These are phyloP conservation scores for Echeveria elegans DNA, from an alignment of 164 flowering plant species.

Conservation along the genomic window DNA sequence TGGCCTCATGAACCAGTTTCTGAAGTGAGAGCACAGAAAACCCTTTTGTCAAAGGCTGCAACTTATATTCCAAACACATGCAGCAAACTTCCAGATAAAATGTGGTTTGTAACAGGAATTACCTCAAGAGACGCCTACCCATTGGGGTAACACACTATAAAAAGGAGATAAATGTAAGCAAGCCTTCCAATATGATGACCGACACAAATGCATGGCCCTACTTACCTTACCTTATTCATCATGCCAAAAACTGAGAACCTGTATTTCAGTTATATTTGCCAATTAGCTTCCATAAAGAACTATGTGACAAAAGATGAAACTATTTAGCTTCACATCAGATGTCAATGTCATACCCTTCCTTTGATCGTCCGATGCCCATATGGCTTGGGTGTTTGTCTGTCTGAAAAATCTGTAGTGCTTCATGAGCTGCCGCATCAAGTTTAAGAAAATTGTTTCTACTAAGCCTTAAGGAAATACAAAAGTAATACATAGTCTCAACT, in stretches of 20 bases:
- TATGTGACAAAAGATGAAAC: background rate
- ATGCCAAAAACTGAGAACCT: constrained; percentile 99
- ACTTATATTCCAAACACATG: background rate
- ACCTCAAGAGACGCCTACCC: constrained; percentile 92
- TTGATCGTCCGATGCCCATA: constrained; percentile 98
- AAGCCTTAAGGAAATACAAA: constrained; percentile 27
- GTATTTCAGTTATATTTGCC: constrained; percentile 16
- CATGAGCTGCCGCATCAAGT: constrained; percentile 86
- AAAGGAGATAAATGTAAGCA: constrained; percentile 15
- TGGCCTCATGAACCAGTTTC: constrained; percentile 95
- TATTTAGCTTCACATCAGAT: background rate
- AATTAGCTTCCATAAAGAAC: background rate
- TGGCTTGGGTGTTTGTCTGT: constrained; percentile 96
- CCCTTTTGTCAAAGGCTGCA: constrained; percentile 7
- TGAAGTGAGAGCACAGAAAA: constrained; percentile 15
- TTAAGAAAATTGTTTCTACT: constrained; percentile 84
- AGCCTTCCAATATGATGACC: background rate
- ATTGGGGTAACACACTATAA: constrained; percentile 83
- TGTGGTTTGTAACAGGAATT: constrained; percentile 11
- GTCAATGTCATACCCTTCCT: constrained; percentile 91
- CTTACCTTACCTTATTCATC: constrained; percentile 92
- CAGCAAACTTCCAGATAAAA: constrained; percentile 3
- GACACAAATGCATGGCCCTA: background rate
- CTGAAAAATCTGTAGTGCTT: constrained; percentile 91
- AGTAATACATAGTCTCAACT: background rate